phyloP scores from a whole-genome alignment of 257 asterid species.

The Solanum sejunctum region DNA sequence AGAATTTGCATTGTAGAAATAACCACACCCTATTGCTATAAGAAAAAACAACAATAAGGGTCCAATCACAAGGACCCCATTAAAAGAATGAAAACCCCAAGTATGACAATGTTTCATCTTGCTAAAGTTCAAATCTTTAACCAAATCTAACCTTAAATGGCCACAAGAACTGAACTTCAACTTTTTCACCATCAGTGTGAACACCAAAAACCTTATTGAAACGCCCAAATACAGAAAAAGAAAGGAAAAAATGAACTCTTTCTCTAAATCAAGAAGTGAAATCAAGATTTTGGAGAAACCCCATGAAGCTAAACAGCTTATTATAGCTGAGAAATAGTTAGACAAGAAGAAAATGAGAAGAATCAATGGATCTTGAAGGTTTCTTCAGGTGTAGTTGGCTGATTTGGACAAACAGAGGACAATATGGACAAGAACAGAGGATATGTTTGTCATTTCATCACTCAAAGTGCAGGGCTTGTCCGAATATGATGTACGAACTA shows the following conservation, averaged over 20 bases:
- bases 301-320: neutral
- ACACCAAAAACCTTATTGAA: neutral
- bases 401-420: constrained; percentile 1
- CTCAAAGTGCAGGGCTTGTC: constrained; percentile 5
- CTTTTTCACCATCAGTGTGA: constrained; percentile 22
- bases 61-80: constrained; percentile 41
- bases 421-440: constrained; percentile 13
- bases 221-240: neutral
- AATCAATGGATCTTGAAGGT: constrained; percentile 24
- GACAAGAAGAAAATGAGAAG: neutral
- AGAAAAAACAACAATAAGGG: constrained; percentile 44
- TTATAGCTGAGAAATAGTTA: neutral
- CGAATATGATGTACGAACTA: constrained; percentile 32
- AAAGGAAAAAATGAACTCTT: neutral
- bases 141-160: constrained; percentile 24
- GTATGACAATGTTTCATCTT: constrained; percentile 30
- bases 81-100: constrained; percentile 49
- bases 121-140: constrained; percentile 27
- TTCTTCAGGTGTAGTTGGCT: neutral
- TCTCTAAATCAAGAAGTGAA: neutral
- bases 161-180: constrained; percentile 17
- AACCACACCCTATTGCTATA: constrained; percentile 55
- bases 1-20: constrained; percentile 35
- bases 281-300: neutral
- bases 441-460: constrained; percentile 6